Evolutionary conservation across 306 rosid species (phyloP).

Genomic region (Vicia villosa): DNA sequence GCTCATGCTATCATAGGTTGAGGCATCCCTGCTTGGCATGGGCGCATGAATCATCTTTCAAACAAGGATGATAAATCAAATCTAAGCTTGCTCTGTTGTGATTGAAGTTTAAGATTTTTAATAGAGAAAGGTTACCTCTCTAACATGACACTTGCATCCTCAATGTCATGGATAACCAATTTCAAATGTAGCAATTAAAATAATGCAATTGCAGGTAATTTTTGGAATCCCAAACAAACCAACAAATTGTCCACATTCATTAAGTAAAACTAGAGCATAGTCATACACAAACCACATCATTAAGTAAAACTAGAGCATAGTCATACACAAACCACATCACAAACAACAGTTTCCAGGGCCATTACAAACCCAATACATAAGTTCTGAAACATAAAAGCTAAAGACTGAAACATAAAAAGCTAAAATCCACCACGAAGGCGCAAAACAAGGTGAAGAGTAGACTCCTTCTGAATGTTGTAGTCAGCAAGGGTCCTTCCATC

Average conservation of each 20-base stretch:
- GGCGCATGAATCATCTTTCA: not conserved
- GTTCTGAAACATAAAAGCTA: no score
- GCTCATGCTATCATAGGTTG: no score
- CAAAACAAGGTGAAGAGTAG: slow-evolving; percentile 35
- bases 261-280: not conserved
- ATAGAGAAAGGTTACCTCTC: not conserved
- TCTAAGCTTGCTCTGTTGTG: not conserved
- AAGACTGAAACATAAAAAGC: no score
- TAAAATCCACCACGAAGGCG: slow-evolving; percentile 35
- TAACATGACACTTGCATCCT: not conserved
- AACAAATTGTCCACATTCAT: not conserved
- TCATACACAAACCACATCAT: not conserved
- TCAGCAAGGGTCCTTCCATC: slow-evolving; percentile 34
- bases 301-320: not conserved
- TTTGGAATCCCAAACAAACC: not conserved
- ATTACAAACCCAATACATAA: no score
- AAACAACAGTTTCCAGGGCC: not conserved
- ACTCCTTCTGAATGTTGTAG: slow-evolving; percentile 36
- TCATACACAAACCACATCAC: not conserved
- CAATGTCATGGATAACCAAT: no score
- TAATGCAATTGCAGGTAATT: not conserved
- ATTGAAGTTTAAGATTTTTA: not conserved
- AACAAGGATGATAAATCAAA: not conserved
- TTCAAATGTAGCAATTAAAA: not conserved
- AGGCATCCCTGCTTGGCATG: not conserved